phyloP scores from a whole-genome alignment of 73 alveolate species.

The Paramecium sexaurelia region DNA sequence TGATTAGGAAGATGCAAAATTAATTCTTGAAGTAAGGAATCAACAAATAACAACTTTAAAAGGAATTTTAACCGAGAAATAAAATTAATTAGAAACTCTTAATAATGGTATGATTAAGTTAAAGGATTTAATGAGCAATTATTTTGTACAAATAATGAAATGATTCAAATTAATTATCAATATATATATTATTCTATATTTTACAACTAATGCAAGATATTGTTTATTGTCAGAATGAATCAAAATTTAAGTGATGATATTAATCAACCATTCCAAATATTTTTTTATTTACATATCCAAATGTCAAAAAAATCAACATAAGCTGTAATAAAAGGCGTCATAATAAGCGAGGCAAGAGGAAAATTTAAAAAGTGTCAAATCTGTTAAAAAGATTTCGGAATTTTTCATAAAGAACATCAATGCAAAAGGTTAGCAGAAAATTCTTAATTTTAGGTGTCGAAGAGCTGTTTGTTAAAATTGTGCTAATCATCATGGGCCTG shows the following conservation, averaged over 20 bases:
- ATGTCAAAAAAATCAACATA: not conserved
- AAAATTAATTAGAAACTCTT: not conserved
- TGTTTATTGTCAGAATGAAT: not conserved
- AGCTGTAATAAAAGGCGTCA: not conserved
- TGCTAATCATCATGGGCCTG: not conserved
- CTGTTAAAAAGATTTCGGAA: conserved; percentile 17
- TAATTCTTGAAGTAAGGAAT: not conserved
- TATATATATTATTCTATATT: not conserved
- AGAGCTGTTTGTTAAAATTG: conserved; percentile 34
- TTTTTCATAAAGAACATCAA: not conserved
- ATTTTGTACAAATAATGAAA: not conserved
- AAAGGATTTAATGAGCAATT: conserved; percentile 27
- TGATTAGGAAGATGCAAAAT: conserved; percentile 20
- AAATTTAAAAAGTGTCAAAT: conserved; percentile 36
- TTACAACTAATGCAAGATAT: not conserved
- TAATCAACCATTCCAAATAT: not conserved
- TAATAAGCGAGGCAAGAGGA: not conserved
- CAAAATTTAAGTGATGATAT: not conserved
- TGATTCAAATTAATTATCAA: not conserved
- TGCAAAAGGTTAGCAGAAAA: conserved; percentile 19
- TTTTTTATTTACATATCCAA: not conserved
- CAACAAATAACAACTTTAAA: not conserved
- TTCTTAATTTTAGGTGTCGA: not conserved
- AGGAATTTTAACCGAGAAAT: not conserved
- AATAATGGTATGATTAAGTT: not conserved